Base-by-base conservation (phyloP, 768 basidiomycete genomes). In the Lactifluus subvellereus region DNA sequence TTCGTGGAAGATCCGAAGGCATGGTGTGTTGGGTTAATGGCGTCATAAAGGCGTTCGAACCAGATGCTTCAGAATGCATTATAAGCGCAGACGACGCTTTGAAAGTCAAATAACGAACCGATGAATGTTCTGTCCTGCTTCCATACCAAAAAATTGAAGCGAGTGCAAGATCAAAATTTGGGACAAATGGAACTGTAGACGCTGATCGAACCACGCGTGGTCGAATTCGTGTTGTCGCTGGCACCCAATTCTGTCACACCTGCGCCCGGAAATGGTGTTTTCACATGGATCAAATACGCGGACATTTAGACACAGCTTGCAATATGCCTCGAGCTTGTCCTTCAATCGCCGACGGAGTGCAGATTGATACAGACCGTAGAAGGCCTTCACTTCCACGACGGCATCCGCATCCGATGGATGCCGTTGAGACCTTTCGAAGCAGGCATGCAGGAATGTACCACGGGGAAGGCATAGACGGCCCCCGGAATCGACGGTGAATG, bases 1-100 rank as follows among this genome's bases (percentile, higher is more conserved):
- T 56, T 54, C 33, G 32, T 42, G 4, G 10, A 30, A 22, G 59
- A 61, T 16, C 66, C 66, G 54, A 67, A 67, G 9, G 51, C 8
- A 35, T 11, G 6, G 16, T 61, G 60, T 1, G 38, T 18, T 6
- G 66, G 66, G 35, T 66, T 66, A 0, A 67, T 43, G 38, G 35
- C n/a, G 7, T 66, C 64, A 40, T 61, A 61, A 22, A 67, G 57
- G 33, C 66, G 64, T 30, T 65, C 65, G 13, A 61, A 16, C 66
- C 61, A 64, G 32, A 56, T 56, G 5, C 65, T 66, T 58, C 30
- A 50, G 48, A 42, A n/a, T 10, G 6, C 14, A 32, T 4, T 18
- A 38, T 59, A 2, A 59, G 54, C 6, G 18, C 4, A 33, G n/a
- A 47, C 7, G 11, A 5, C 4, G 8, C 6, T n/a, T 48, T 10